Conservation (phyloP, 164 flowering plant genomes). For the Berberis vulgaris region DNA sequence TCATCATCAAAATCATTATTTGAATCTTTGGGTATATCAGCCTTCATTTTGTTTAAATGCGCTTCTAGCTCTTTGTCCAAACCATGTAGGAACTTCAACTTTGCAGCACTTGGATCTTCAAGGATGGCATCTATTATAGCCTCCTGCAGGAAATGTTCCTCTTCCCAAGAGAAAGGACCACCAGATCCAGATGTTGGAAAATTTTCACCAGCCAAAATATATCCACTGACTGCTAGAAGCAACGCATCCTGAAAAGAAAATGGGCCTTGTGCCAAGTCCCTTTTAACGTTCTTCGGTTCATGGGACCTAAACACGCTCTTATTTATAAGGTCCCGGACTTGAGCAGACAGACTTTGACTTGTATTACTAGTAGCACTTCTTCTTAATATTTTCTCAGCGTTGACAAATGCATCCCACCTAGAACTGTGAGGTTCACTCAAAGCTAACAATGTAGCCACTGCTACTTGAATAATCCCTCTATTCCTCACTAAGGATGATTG, state of each 20-base stretch:
- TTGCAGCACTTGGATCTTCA: conserved; percentile 57
- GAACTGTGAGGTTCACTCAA: conserved; percentile 57
- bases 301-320: conserved; percentile 42
- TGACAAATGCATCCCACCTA: conserved; percentile 76
- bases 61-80: conserved; percentile 64
- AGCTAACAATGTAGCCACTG: conserved; percentile 52
- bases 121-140: conserved; percentile 76
- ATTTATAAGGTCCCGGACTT: conserved; percentile 77
- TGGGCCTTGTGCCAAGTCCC: conserved; percentile 32
- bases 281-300: conserved; percentile 17
- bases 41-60: conserved; percentile 30
- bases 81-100: conserved; percentile 67
- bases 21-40: conserved; percentile 30
- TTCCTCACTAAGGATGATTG: conserved; percentile 60
- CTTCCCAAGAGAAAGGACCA: conserved; percentile 98
- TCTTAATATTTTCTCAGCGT: conserved; percentile 79
- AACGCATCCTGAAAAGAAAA: conserved; percentile 75
- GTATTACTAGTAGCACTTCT: conserved; percentile 83
- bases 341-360: conserved; percentile 85
- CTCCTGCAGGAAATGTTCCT: conserved; percentile 84
- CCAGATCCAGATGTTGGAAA: conserved; percentile 81
- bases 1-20: conserved; percentile 79
- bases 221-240: conserved; percentile 62
- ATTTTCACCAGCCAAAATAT: conserved; percentile 90
- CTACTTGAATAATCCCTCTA: conserved; percentile 85